Conservation (phyloP, 2,329 filamentous ascomycete species). For the Fusarium staphyleae region DNA sequence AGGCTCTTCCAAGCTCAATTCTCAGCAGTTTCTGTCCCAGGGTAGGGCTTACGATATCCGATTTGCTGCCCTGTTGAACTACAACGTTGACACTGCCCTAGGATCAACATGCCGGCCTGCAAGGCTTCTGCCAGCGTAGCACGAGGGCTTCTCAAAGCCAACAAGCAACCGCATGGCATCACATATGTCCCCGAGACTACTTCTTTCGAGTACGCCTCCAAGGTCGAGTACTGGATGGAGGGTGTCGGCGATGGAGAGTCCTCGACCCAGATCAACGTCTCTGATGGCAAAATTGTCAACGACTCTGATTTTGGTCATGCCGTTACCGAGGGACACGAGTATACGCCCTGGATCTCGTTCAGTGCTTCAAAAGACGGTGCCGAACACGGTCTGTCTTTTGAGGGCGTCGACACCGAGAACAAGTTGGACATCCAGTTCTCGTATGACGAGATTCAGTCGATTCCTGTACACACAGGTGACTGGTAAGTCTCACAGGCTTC, state of each 20-base stretch:
- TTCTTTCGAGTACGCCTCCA: conserved; percentile 16
- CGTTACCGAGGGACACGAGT: conserved; percentile 22
- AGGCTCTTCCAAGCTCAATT: conserved; percentile 20
- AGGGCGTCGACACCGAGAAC: conserved; percentile 17
- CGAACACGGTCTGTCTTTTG: conserved; percentile 10
- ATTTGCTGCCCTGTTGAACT: fast-evolving
- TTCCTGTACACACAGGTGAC: conserved; percentile 19
- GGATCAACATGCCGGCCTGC: conserved; percentile 30
- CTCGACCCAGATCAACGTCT: conserved; percentile 16
- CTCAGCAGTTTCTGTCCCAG: conserved; percentile 12
- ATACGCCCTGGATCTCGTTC: conserved; percentile 28
- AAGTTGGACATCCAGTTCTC: conserved; percentile 27
- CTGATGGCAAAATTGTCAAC: conserved; percentile 18
- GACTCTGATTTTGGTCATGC: conserved; percentile 31
- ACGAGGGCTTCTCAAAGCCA: conserved; percentile 14
- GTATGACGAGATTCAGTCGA: conserved; percentile 31
- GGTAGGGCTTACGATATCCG: conserved; percentile 1
- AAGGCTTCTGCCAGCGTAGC: conserved; percentile 27
- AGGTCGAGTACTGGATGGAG: conserved; percentile 31
- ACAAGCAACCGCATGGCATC: conserved; percentile 25
- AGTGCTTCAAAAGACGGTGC: neutral
- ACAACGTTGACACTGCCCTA: conserved; percentile 3
- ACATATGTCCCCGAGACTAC: conserved; percentile 28
- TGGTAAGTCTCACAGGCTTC: conserved; percentile 15
- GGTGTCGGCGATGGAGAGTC: conserved; percentile 26